A percentile compares a stretch with the other conserved stretches of the same genome.
These are phyloP conservation scores for Naegleria fowleri DNA, from an alignment of 208 protist species.

Conservation along the genomic window DNA sequence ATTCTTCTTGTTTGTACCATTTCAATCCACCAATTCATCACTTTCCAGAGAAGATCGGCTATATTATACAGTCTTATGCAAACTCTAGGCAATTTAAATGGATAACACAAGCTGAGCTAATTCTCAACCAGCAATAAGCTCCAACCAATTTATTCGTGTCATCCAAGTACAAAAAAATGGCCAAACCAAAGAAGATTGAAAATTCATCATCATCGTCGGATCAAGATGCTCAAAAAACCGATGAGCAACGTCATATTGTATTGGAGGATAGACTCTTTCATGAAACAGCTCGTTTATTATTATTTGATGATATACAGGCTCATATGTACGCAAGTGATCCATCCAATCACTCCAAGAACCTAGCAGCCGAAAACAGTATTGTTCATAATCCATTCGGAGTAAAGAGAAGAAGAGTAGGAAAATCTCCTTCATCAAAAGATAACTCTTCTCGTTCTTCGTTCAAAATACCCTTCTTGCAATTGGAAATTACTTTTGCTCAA, in stretches of 20 bases:
- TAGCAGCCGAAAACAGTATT: background rate
- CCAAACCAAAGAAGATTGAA: background rate
- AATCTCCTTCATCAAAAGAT: background rate
- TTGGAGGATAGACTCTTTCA: background rate
- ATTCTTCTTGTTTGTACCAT: too few species aligned
- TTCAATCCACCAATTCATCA: too few species aligned
- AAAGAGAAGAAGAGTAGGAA: background rate
- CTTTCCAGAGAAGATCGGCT: too few species aligned
- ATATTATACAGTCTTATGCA: too few species aligned
- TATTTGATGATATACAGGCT: background rate
- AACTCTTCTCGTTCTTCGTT: background rate
- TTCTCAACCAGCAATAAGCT: too few species aligned
- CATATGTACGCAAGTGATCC: background rate
- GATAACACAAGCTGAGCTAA: too few species aligned
- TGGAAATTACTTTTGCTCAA: background rate
- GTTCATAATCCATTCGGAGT: background rate
- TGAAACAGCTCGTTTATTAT: background rate
- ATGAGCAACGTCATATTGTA: background rate
- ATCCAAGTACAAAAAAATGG: background rate
- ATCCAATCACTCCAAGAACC: background rate
- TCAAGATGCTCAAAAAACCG: background rate
- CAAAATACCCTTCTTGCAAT: background rate
- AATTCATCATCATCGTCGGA: background rate
- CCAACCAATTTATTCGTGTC: too few species aligned
- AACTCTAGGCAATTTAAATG: too few species aligned